Evolutionary conservation across 2,329 filamentous ascomycete genomes (phyloP), one percentile per base, ranked within the genome.

Genomic region (Ascochyta lentis): DNA sequence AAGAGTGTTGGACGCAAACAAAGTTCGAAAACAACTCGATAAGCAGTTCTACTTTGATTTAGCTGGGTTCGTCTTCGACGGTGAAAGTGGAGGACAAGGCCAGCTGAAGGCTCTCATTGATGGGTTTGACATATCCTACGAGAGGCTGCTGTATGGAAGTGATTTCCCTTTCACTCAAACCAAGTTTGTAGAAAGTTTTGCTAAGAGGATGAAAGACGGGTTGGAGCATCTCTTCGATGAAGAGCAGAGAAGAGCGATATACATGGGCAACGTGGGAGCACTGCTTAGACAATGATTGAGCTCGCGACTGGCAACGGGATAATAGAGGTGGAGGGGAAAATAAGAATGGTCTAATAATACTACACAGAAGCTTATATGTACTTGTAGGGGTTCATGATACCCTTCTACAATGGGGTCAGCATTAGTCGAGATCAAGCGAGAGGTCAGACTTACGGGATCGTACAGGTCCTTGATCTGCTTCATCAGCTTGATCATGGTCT

Each of bases 351-450:
- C 24, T 56, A 41, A 40, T 58, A 40, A 48, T 49, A 44, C 45
- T 31, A 40, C 9, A 49, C 8, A 6, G 12, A 33, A 12, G 27
- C 40, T 42, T 75, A 81, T 66, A 98, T 89, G 76, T 97, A 98
- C 79, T 98, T 98, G 82, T 98, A 98, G 0, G 94, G 94, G 79
- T 97, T 98, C 92, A 98, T 96, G 77, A 98, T 98, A 43, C 92
- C 93, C 66, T 96, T 96, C 92, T 96, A 29, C 7, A 27, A 7
- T 0, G 15, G 19, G 1, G 57, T 74, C 58, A 66, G 68, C 46
- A 6, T 16, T 10, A 8, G 19, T 35, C 16, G 48, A 15, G 47
- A 45, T 22, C 44, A 22, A 15, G 37, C 1, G 24, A 8, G 31
- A 15, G 19, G 15, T 24, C 22, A 15, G 19, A 77, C 91, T 86